phyloP scores from a whole-genome alignment of 371 early-diverging fungal species.

The Quaeritorhiza haematococci region DNA sequence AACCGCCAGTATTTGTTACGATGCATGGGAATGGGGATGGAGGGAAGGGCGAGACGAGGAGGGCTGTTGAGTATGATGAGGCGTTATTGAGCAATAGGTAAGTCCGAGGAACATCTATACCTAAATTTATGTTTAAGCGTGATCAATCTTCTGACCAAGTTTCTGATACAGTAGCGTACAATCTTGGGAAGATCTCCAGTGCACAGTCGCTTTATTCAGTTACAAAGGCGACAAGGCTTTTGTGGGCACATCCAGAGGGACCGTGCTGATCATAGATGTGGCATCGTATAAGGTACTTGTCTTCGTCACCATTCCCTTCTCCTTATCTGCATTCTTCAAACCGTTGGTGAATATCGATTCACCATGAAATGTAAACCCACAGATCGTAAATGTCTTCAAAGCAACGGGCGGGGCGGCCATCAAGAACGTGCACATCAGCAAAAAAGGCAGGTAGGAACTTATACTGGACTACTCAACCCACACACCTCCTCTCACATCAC shows the following conservation, averaged over 20 bases:
- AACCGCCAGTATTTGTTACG: conserved; percentile 21
- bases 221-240: conserved; percentile 59
- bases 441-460: conserved; percentile 34
- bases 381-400: conserved; percentile 39
- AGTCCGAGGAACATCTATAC: conserved; percentile 9
- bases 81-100: conserved; percentile 2
- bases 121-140: too few relatives aligned
- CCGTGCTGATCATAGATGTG: conserved; percentile 54
- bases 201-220: conserved; percentile 27
- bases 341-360: too few relatives aligned
- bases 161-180: too few relatives aligned
- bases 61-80: conserved; percentile 18
- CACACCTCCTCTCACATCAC: neutral
- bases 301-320: neutral
- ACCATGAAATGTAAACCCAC: too few relatives aligned
- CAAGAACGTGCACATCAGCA: conserved; percentile 58
- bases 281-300: conserved; percentile 47
- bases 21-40: conserved; percentile 10
- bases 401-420: conserved; percentile 35
- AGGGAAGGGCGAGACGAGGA: conserved; percentile 17
- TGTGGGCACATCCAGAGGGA: conserved; percentile 67
- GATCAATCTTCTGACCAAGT: too few relatives aligned
- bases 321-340: conserved; percentile 26
- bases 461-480: conserved; percentile 26
- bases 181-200: too few relatives aligned